Percentiles rank a stretch among this genome's conserved stretches.
Conservation (phyloP, 2,329 filamentous ascomycete genomes). For the Diaporthe vaccinii region DNA sequence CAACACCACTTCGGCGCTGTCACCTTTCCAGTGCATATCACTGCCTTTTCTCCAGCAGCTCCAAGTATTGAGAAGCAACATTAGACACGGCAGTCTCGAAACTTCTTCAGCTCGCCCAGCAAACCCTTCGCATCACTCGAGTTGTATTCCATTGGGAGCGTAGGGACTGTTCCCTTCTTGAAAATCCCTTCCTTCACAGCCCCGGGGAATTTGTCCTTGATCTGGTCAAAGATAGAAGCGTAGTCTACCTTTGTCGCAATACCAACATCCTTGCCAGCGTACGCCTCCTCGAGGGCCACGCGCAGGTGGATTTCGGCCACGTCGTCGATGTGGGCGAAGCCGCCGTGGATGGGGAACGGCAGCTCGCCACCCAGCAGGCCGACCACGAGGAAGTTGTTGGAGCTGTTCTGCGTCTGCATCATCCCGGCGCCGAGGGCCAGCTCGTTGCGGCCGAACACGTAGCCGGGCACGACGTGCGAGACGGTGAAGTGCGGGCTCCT, state of each 20-base stretch:
- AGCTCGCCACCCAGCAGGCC: conserved; percentile 43
- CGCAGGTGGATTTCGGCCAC: conserved; percentile 44
- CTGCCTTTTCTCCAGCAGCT: conserved; percentile 20
- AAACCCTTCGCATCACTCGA: conserved; percentile 33
- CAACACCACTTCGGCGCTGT: not conserved
- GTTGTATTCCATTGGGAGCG: conserved; percentile 34
- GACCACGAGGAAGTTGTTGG: conserved; percentile 47
- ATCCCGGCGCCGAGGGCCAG: conserved; percentile 43
- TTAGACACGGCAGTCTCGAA: conserved; percentile 30
- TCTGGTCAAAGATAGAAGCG: conserved; percentile 41
- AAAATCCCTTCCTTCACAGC: conserved; percentile 46
- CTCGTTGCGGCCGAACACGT: conserved; percentile 48
- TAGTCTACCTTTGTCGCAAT: conserved; percentile 45
- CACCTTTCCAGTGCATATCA: not conserved
- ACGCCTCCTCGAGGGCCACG: conserved; percentile 42
- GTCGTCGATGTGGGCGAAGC: conserved; percentile 45
- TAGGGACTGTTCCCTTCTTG: conserved; percentile 42
- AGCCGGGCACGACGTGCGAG: conserved; percentile 47
- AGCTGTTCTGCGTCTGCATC: conserved; percentile 47
- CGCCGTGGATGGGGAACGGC: conserved; percentile 39
- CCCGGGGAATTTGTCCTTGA: conserved; percentile 45
- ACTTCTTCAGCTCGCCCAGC: conserved; percentile 29
- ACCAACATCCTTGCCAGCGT: conserved; percentile 42
- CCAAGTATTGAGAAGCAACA: conserved; percentile 34
- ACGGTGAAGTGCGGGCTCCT: conserved; percentile 45